Conservation (phyloP, 148 eudicot species). For the Diospyros kaki region DNA sequence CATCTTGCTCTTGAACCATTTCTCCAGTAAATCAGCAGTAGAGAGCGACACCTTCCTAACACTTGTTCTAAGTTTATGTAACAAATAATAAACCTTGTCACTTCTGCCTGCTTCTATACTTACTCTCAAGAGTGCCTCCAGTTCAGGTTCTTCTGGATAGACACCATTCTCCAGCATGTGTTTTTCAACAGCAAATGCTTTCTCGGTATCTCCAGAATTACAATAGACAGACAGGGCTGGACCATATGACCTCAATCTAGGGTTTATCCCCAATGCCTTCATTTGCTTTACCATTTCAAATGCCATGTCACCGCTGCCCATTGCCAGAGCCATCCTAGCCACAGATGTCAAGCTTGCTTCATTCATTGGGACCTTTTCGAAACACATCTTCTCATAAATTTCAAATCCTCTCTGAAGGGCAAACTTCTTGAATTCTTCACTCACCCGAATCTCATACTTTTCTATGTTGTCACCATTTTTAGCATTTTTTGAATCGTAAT, state of each 20-base stretch:
- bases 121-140: conserved; percentile 66
- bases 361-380: conserved; percentile 60
- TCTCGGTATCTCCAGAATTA: conserved; percentile 53
- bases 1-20: conserved; percentile 62
- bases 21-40: conserved; percentile 61
- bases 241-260: conserved; percentile 74
- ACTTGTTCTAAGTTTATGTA: conserved; percentile 69
- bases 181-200: conserved; percentile 71
- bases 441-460: conserved; percentile 42
- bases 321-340: conserved; percentile 83
- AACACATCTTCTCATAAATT: conserved; percentile 59
- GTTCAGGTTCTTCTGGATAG: conserved; percentile 79
- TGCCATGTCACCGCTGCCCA: conserved; percentile 85
- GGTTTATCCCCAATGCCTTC: conserved; percentile 63
- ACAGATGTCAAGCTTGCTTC: conserved; percentile 84
- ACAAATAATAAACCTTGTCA: conserved; percentile 70
- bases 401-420: conserved; percentile 73
- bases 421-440: conserved; percentile 54
- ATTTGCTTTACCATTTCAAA: conserved; percentile 76
- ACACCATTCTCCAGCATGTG: conserved; percentile 83
- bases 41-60: conserved; percentile 56
- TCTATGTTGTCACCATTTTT: conserved; percentile 26
- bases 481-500: conserved; percentile 14
- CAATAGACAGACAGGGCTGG: conserved; percentile 73
- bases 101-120: conserved; percentile 57